phyloP scores from a whole-genome alignment of 345 rosid genomes.

The Arabis alpina region DNA sequence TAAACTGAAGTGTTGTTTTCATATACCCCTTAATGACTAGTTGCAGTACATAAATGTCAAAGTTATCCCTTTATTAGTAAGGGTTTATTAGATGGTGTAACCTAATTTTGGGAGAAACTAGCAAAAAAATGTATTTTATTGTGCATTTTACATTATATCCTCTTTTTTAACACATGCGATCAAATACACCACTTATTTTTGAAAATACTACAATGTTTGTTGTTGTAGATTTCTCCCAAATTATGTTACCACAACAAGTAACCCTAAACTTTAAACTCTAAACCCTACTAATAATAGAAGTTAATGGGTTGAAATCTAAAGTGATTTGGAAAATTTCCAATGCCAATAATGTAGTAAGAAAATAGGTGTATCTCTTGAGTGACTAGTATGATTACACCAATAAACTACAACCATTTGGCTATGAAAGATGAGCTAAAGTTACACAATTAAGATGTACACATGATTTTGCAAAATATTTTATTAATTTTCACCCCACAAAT shows the following conservation, averaged over 20 bases:
- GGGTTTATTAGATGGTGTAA: no score
- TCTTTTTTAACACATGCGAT: no score
- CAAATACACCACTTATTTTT: no score
- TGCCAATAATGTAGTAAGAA: neutral
- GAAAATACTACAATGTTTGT: no score
- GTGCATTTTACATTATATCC: no score
- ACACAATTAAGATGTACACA: slow-evolving; percentile 11
- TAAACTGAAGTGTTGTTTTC: slow-evolving; percentile 19
- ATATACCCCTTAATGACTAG: slow-evolving; percentile 18
- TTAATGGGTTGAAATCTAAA: neutral
- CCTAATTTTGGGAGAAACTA: no score
- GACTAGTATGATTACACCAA: slow-evolving; percentile 5
- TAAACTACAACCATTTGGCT: slow-evolving; percentile 1
- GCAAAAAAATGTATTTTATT: no score
- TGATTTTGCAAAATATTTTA: neutral
- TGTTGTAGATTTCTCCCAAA: no score
- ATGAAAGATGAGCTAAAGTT: slow-evolving; percentile 11
- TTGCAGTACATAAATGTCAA: slow-evolving; percentile 6
- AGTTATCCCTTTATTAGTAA: neutral
- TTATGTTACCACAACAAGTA: no score
- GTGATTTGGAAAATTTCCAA: neutral
- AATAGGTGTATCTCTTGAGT: neutral
- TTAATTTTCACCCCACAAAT: neutral
- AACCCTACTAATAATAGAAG: neutral
- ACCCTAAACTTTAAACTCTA: no score